phyloP scores from a whole-genome alignment of 2,329 filamentous ascomycete species.

The Monosporascus sp. region DNA sequence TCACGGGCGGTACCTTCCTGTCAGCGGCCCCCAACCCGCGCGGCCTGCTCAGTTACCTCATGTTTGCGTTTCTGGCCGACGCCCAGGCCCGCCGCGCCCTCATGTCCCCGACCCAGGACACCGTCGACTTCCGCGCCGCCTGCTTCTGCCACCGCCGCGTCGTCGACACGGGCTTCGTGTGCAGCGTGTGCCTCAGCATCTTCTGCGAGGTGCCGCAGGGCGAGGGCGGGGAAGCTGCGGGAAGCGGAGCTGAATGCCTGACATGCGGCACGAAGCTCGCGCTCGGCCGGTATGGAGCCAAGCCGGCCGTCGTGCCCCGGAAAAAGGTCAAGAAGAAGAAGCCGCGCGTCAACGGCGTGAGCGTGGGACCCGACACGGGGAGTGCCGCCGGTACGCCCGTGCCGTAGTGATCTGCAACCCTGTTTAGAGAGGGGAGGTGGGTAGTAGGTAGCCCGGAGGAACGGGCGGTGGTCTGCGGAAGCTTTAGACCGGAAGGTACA shows the following conservation, averaged over 20 bases:
- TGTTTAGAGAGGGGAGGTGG: background rate
- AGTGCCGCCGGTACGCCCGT: slow-evolving; percentile 57
- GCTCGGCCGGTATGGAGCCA: slow-evolving; percentile 70
- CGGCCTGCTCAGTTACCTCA: slow-evolving; percentile 84
- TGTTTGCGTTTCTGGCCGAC: slow-evolving; percentile 83
- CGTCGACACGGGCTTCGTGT: slow-evolving; percentile 90
- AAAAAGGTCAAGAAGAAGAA: slow-evolving; percentile 74
- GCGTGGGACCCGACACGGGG: slow-evolving; percentile 49
- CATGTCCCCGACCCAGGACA: slow-evolving; percentile 73
- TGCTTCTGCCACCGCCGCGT: slow-evolving; percentile 95
- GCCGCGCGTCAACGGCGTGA: slow-evolving; percentile 40
- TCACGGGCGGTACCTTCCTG: slow-evolving; percentile 54
- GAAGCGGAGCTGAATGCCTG: slow-evolving; percentile 57
- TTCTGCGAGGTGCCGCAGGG: slow-evolving; percentile 65
- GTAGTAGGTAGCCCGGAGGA: background rate
- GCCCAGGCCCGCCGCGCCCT: slow-evolving; percentile 53
- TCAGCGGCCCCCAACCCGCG: slow-evolving; percentile 47
- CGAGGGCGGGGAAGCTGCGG: background rate
- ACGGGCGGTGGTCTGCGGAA: background rate
- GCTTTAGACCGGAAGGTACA: too few species aligned
- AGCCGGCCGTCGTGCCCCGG: slow-evolving; percentile 67
- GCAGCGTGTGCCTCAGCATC: slow-evolving; percentile 92
- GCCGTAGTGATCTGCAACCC: slow-evolving; percentile 24
- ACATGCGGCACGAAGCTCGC: slow-evolving; percentile 77
- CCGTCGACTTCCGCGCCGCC: slow-evolving; percentile 94